Evolutionary conservation across 805 yeast genomes (phyloP).

Genomic region (Saturnispora diversa): DNA sequence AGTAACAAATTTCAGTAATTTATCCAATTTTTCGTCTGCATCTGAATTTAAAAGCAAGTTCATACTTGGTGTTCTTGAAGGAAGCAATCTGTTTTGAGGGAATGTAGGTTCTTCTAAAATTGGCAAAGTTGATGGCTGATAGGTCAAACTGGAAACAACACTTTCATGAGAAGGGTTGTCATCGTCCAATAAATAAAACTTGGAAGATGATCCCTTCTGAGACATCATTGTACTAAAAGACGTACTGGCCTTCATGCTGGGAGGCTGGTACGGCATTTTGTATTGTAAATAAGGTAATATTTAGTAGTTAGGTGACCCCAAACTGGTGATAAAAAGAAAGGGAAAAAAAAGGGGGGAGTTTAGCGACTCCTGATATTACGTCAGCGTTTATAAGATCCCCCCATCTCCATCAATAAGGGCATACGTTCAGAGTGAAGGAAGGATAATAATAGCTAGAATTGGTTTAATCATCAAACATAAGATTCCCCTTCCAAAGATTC

Average conservation of each 20-base stretch:
- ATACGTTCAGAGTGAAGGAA: no score
- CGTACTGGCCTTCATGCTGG: slow-evolving; percentile 7
- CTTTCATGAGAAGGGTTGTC: slow-evolving; percentile 13
- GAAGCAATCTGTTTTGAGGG: slow-evolving; percentile 5
- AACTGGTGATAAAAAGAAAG: not conserved
- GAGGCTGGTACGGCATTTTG: slow-evolving; percentile 9
- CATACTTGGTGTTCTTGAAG: slow-evolving; percentile 4
- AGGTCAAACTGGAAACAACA: no score
- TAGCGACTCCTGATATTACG: no score
- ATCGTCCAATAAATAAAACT: slow-evolving; percentile 14
- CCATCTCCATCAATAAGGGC: no score
- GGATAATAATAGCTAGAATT: no score
- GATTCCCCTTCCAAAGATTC: no score
- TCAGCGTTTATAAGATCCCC: no score
- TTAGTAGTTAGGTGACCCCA: not conserved
- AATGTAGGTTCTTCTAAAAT: not conserved
- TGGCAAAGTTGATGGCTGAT: not conserved
- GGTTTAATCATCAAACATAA: no score
- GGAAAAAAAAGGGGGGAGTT: no score
- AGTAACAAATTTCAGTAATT: slow-evolving; percentile 49
- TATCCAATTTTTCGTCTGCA: not conserved
- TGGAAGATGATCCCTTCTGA: slow-evolving; percentile 6
- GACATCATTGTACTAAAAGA: slow-evolving; percentile 7
- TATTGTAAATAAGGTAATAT: not conserved
- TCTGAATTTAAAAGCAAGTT: not conserved